Percentiles rank a stretch among this genome's conserved stretches.
These are phyloP conservation scores for Lathyrus sativus DNA, from an alignment of 306 rosid species.

Conservation along the genomic window DNA sequence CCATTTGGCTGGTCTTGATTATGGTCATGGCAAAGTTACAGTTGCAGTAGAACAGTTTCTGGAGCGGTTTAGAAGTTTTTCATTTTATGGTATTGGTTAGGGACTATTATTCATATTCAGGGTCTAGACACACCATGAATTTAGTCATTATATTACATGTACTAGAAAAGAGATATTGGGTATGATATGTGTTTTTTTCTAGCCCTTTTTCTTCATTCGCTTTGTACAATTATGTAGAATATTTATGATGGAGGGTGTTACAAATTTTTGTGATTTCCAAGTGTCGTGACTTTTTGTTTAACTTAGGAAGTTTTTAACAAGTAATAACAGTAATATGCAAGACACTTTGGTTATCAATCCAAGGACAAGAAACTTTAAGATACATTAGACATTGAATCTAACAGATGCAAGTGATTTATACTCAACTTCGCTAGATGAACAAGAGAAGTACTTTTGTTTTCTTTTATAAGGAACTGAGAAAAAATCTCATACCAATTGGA, in stretches of 20 bases:
- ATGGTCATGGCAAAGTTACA: slow-evolving; percentile 37
- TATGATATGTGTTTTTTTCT: not conserved
- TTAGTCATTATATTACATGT: slow-evolving; percentile 3
- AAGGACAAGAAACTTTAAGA: no score
- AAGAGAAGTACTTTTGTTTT: no score
- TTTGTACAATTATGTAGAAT: slow-evolving; percentile 1
- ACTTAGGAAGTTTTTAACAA: not conserved
- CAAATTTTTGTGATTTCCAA: not conserved
- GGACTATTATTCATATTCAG: slow-evolving; percentile 1
- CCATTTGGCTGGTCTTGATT: slow-evolving; percentile 40
- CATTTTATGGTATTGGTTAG: slow-evolving; percentile 28
- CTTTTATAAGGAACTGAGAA: no score
- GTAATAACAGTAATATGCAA: no score
- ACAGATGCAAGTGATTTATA: no score
- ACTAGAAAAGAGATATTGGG: slow-evolving; percentile 1
- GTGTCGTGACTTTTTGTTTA: not conserved
- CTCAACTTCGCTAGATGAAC: no score
- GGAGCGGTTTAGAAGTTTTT: slow-evolving; percentile 21
- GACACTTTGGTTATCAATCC: no score
- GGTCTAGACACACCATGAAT: not conserved
- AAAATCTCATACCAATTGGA: no score
- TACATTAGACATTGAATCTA: no score
- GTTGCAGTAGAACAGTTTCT: slow-evolving; percentile 31
- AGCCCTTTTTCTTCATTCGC: not conserved
- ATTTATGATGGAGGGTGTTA: slow-evolving; percentile 4